Evolutionary conservation across 164 flowering plant species (phyloP).

Genomic region (Chloranthus sessilifolius): DNA sequence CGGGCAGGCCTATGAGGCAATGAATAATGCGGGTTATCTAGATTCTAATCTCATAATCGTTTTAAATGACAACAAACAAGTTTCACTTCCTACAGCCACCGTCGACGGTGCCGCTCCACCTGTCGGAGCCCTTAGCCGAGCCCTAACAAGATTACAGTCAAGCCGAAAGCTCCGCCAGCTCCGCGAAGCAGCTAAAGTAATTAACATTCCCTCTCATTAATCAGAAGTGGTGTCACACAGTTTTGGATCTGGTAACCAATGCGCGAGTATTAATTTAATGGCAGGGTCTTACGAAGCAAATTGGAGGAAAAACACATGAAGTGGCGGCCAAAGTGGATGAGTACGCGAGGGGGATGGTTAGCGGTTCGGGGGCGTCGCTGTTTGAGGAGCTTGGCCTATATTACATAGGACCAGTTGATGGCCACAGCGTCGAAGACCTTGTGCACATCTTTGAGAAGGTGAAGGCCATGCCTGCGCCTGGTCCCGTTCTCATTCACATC

Average conservation of each 20-base stretch:
- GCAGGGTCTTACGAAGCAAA: slow-evolving; percentile 34
- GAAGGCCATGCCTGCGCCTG: slow-evolving; percentile 34
- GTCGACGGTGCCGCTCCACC: slow-evolving; percentile 49
- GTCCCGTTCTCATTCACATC: slow-evolving; percentile 44
- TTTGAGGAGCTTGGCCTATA: slow-evolving; percentile 25
- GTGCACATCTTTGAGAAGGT: slow-evolving; percentile 30
- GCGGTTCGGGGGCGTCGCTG: slow-evolving; percentile 9
- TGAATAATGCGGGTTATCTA: slow-evolving; percentile 42
- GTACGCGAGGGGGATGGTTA: slow-evolving; percentile 13
- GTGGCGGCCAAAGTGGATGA: slow-evolving; percentile 20
- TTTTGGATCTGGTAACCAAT: neutral
- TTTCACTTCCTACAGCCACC: slow-evolving; percentile 39
- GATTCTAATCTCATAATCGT: slow-evolving; percentile 39
- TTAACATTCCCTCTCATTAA: neutral
- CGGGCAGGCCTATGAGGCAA: slow-evolving; percentile 30
- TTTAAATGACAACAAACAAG: slow-evolving; percentile 35
- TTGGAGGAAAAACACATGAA: slow-evolving; percentile 25
- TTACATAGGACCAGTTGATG: slow-evolving; percentile 25
- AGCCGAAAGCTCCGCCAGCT: slow-evolving; percentile 30
- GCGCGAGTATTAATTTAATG: neutral
- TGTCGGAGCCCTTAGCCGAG: slow-evolving; percentile 40
- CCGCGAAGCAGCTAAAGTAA: slow-evolving; percentile 39
- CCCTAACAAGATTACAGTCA: slow-evolving; percentile 31
- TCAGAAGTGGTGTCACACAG: neutral
- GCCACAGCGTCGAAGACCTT: slow-evolving; percentile 31